phyloP scores from a whole-genome alignment of 2,329 filamentous ascomycete genomes.

The Penicillium occitanis region DNA sequence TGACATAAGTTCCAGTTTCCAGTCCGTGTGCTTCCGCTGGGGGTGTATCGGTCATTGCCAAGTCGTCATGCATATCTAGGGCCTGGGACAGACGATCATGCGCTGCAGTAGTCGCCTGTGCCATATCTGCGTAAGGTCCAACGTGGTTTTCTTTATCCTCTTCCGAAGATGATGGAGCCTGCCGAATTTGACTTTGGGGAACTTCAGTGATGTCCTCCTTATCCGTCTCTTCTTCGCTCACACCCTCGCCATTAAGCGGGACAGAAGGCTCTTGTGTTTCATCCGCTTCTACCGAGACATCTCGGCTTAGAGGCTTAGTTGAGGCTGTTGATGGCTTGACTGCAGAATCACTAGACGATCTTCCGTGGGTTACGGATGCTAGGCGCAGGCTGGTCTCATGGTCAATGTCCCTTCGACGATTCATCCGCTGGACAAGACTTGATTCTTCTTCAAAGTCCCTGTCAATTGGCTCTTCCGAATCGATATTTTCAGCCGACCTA shows the following conservation, averaged over 20 bases:
- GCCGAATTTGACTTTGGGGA: conserved; percentile 32
- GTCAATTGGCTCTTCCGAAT: conserved; percentile 39
- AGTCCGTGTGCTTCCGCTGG: conserved; percentile 13
- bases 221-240: conserved; percentile 49
- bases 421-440: conserved; percentile 37
- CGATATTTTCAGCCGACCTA: conserved; percentile 37
- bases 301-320: conserved; percentile 12
- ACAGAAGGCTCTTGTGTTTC: conserved; percentile 26
- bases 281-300: conserved; percentile 20
- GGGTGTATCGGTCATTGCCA: conserved; percentile 21
- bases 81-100: conserved; percentile 42
- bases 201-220: conserved; percentile 43
- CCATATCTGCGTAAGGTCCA: conserved; percentile 29
- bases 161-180: conserved; percentile 35
- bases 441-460: conserved; percentile 47
- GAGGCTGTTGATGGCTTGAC: neutral
- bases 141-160: conserved; percentile 51
- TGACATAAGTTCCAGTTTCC: conserved; percentile 3
- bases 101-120: conserved; percentile 34
- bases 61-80: conserved; percentile 32
- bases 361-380: conserved; percentile 2
- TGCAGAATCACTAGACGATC: conserved; percentile 1
- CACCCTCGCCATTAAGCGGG: conserved; percentile 27
- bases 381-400: conserved; percentile 39
- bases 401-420: conserved; percentile 36